Evolutionary conservation across 2,329 filamentous ascomycete species (phyloP).

Genomic region (Rhexocercosporidium sp.): DNA sequence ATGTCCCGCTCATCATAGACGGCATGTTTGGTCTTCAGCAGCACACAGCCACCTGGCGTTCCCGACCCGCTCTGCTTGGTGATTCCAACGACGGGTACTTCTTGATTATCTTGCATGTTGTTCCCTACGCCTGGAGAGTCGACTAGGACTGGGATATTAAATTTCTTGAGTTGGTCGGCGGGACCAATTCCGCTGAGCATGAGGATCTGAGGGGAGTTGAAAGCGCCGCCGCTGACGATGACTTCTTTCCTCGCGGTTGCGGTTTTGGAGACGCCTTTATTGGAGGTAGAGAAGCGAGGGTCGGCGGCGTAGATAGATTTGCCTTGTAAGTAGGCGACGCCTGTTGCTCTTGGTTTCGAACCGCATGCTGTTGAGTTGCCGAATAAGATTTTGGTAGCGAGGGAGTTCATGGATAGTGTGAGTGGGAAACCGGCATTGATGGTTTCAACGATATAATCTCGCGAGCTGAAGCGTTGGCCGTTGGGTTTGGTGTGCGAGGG

Average conservation of each 20-base stretch:
- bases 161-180: slow-evolving; percentile 42
- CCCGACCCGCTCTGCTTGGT: slow-evolving; percentile 50
- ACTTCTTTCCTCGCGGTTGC: slow-evolving; percentile 45
- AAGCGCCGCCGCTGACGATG: slow-evolving; percentile 52
- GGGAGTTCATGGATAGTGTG: slow-evolving; percentile 26
- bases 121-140: slow-evolving; percentile 68
- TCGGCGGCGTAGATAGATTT: slow-evolving; percentile 50
- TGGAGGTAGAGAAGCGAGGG: slow-evolving; percentile 37
- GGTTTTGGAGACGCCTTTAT: slow-evolving; percentile 33
- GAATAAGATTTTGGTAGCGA: slow-evolving; percentile 50
- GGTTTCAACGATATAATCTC: slow-evolving; percentile 36
- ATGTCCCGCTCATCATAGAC: slow-evolving; percentile 45
- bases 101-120: slow-evolving; percentile 61
- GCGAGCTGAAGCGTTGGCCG: slow-evolving; percentile 30
- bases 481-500: background rate
- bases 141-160: slow-evolving; percentile 56
- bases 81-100: slow-evolving; percentile 52
- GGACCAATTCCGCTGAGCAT: slow-evolving; percentile 52
- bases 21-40: slow-evolving; percentile 42
- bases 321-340: slow-evolving; percentile 50
- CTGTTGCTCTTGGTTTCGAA: slow-evolving; percentile 44
- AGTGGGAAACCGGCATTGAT: slow-evolving; percentile 29
- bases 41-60: slow-evolving; percentile 48
- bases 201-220: slow-evolving; percentile 52
- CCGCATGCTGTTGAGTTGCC: slow-evolving; percentile 32